Evolutionary conservation across 257 asterid species (phyloP), one percentile per base, ranked within the genome.

Genomic region (Forsythia viridissima): DNA sequence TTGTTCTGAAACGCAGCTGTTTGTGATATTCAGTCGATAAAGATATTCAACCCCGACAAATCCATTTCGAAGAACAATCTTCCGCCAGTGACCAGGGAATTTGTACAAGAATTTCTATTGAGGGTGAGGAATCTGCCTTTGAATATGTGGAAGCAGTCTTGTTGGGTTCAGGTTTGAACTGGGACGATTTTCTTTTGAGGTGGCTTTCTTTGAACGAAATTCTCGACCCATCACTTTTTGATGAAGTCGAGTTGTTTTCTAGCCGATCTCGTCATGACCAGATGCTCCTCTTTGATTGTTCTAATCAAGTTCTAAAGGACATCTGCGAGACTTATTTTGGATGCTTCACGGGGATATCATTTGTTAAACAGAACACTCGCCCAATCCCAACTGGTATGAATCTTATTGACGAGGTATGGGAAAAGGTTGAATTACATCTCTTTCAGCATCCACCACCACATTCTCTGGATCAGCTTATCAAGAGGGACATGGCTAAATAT

Each of bases 91-190:
- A 89, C 70, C 91, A 83, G 77, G 91, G 80, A 74, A 79, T 82
- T 16, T 90, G 94, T 75, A 82, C 83, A 9, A 86, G 86, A 76
- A 90, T 90, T 16, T 85, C 92, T 16, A 80, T 87, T 0, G 96
- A 93, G 81, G 94, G 88, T 69, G 98, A 90, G 79, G 99, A 93
- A 91, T 91, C 99, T 67, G 92, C 96, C n/a, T 96, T 96, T 71
- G 99, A 96, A 77, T 96, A 96, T n/a, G 97, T 96, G 48, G 99
- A 96, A 87, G 99, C 99, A 2, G 97, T 96, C 70, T 80, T 96
- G 76, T 89, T 96, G n/a, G 98, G 98, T 70, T 96, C 99, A 5
- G 99, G 94, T 42, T 82, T 96, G 84, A 88, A 88, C 87, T 93
- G 98, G 99, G 95, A 96, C 48, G 99, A 96, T 21, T 94, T 88